Evolutionary conservation across 768 basidiomycete species (phyloP).

Genomic region (Tylopilus rubrobrunneus): DNA sequence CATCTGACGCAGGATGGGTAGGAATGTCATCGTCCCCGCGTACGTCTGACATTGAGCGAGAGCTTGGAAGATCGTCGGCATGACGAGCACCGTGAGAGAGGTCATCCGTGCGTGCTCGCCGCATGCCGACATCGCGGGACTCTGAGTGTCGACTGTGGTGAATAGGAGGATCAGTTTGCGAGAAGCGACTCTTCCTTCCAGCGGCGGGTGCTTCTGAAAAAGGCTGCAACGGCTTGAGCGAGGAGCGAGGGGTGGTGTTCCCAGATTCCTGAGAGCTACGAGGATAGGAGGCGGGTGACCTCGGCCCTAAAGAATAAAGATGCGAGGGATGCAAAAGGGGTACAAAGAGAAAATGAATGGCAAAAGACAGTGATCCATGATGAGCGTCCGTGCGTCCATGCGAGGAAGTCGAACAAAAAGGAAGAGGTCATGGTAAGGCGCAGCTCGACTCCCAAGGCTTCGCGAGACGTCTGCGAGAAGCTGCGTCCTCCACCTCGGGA

Average conservation of each 20-base stretch:
- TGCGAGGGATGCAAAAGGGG: constrained; percentile 28
- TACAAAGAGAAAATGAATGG: constrained; percentile 29
- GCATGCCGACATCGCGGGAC: constrained; percentile 13
- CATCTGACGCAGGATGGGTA: constrained; percentile 24
- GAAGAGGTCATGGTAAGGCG: constrained; percentile 28
- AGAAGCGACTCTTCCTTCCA: constrained; percentile 22
- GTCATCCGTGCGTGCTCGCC: constrained; percentile 21
- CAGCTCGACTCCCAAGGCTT: constrained; percentile 45
- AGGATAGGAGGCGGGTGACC: constrained; percentile 33
- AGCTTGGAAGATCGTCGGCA: constrained; percentile 17
- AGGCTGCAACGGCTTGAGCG: constrained; percentile 16
- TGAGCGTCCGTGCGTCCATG: constrained; percentile 40
- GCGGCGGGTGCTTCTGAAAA: constrained; percentile 4
- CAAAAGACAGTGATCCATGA: constrained; percentile 36
- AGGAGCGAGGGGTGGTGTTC: constrained; percentile 5
- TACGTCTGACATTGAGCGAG: constrained; percentile 16
- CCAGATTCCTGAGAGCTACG: constrained; percentile 29
- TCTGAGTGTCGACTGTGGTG: constrained; percentile 13
- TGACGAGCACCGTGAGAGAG: constrained; percentile 8
- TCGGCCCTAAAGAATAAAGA: constrained; percentile 41
- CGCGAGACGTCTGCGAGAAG: constrained; percentile 36
- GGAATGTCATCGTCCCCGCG: constrained; percentile 19
- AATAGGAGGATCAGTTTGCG: constrained; percentile 15
- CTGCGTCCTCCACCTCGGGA: constrained; percentile 35
- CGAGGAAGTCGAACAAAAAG: constrained; percentile 37